Base-by-base conservation (phyloP, 2,329 filamentous ascomycete genomes). In the Phialemoniopsis sp. region DNA sequence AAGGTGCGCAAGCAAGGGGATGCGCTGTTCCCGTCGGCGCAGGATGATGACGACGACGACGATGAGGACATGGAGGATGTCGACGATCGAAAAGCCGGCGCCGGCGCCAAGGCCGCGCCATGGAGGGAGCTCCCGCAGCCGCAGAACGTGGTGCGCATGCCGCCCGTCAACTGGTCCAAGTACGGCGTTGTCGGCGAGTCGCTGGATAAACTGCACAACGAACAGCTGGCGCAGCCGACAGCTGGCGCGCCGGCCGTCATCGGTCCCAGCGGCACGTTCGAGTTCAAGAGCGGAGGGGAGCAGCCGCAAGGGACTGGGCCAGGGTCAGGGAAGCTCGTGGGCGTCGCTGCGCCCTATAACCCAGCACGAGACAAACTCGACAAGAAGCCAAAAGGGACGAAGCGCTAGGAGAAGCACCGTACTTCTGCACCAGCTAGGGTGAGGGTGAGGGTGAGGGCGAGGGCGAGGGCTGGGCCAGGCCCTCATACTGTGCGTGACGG, bases 91-190 rank as follows among this genome's bases (percentile, higher is more conserved):
- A 32, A 37, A 13, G 26, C 47, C 66, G 21, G 21, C n/a, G n/a
- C n/a, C 21, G 21, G 21, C 10, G 21, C 21, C 21, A 26, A 26
- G 21, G 21, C 6, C 21, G 21, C 3, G 21, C 21, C 10, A 10
- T 89, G 89, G 67, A 68, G 77, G 3, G 66, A 66, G 14, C 76
- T 96, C 13, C 90, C 90, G 1, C 76, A 75, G 13, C 80, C 87
- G 7, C 91, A 96, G 60, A 86, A 86, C 50, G 70, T 97, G 1
- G 83, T 94, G 18, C 82, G 90, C 31, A 89, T 84, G 65, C 91
- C 91, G 8, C 85, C 88, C 8, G 83, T 97, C 55, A 95, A 96
- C 67, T 97, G 91, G 91, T 80, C 82, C 12, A 90, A 95, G 57
- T 97, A 97, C 60, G 87, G 88, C 51, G 74, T 96, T n/a, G 81